Conservation (phyloP, 768 basidiomycete species). For the Pholiota conissans region DNA sequence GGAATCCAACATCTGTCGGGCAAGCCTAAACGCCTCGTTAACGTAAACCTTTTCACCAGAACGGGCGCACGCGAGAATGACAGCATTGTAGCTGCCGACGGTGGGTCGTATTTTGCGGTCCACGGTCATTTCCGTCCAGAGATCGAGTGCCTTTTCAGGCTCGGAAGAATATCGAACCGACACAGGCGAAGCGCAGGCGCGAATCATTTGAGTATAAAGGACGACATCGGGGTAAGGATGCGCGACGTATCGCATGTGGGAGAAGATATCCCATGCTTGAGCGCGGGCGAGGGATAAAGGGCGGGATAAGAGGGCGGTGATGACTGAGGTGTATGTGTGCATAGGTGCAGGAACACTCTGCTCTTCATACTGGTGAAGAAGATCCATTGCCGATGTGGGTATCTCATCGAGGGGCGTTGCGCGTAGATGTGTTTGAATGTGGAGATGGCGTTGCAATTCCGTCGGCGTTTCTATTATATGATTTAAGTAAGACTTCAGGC, state of each 20-base stretch:
- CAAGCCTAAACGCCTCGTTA: conserved; percentile 79
- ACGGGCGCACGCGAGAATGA: conserved; percentile 79
- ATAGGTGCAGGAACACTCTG: conserved; percentile 65
- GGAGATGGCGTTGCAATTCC: conserved; percentile 64
- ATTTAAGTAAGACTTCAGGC: background rate
- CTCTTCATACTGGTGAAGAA: conserved; percentile 74
- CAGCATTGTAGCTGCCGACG: conserved; percentile 71
- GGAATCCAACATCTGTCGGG: conserved; percentile 83
- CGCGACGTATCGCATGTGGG: conserved; percentile 95
- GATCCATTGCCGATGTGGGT: conserved; percentile 60
- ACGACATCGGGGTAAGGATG: conserved; percentile 75
- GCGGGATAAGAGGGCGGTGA: conserved; percentile 55
- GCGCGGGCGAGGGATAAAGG: conserved; percentile 56
- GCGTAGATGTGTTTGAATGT: conserved; percentile 67
- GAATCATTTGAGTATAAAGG: conserved; percentile 86
- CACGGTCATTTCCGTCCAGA: conserved; percentile 90
- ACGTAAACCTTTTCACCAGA: conserved; percentile 65
- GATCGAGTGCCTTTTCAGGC: conserved; percentile 88
- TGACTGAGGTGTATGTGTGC: conserved; percentile 69
- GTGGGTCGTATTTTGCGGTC: conserved; percentile 67
- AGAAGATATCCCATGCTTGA: conserved; percentile 91
- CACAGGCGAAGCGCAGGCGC: conserved; percentile 67
- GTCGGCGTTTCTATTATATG: conserved; percentile 38
- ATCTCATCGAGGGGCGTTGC: conserved; percentile 46
- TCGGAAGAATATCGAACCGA: conserved; percentile 55